These are phyloP conservation scores for Kalaharituber pfeilii DNA, from an alignment of 2,329 filamentous ascomycete species.

Conservation along the genomic window DNA sequence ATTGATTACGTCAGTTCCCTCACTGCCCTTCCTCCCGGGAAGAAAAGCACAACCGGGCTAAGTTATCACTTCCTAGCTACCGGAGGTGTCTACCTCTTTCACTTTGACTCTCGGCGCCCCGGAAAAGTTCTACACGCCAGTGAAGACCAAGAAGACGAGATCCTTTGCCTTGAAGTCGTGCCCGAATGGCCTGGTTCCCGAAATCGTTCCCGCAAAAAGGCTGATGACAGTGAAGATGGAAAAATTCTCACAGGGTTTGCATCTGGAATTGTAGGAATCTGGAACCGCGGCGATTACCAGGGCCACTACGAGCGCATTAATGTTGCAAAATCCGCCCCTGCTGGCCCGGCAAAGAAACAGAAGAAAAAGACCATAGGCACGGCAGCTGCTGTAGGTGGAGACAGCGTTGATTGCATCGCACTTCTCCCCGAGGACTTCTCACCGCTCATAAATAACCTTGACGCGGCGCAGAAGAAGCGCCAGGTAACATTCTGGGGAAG, in stretches of 20 bases:
- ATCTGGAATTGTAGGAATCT: conserved; percentile 64
- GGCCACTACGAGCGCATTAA: conserved; percentile 48
- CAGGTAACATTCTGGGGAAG: conserved; percentile 9
- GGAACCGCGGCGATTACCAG: conserved; percentile 90
- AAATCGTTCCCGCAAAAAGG: conserved; percentile 36
- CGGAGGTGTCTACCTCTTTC: conserved; percentile 73
- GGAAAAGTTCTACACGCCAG: conserved; percentile 56
- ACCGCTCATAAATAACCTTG: conserved; percentile 1
- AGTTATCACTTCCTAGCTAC: conserved; percentile 92
- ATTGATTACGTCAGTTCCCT: conserved; percentile 85
- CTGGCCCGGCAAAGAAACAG: not conserved
- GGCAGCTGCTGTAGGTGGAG: conserved; percentile 10
- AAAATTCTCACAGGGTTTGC: conserved; percentile 20
- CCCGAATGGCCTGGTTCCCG: conserved; percentile 48
- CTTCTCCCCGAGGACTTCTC: conserved; percentile 15
- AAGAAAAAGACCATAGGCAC: not conserved
- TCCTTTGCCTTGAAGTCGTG: conserved; percentile 66
- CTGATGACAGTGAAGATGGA: conserved; percentile 44
- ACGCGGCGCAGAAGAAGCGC: conserved; percentile 5
- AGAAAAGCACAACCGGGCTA: conserved; percentile 69
- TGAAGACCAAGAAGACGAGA: conserved; percentile 87
- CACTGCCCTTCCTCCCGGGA: conserved; percentile 61
- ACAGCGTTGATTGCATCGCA: conserved; percentile 19
- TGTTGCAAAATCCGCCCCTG: conserved; percentile 4
- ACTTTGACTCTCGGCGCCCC: conserved; percentile 74